Conservation (phyloP, 306 rosid genomes). For the Ormosia emarginata region DNA sequence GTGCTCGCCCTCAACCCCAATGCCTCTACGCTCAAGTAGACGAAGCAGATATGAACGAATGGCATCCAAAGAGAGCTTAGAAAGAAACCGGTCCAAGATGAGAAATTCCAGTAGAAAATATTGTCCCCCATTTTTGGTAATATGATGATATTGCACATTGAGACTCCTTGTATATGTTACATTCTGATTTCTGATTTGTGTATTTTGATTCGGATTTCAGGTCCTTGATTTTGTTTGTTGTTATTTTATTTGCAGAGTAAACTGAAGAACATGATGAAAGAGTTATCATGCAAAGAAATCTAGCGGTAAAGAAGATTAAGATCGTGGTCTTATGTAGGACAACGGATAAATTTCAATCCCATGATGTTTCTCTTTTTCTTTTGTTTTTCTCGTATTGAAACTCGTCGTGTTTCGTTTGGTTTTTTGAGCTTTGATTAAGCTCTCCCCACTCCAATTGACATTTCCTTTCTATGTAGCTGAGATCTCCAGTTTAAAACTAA, state of each 20-base stretch:
- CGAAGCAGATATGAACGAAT: conserved; percentile 11
- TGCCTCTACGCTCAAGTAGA: neutral
- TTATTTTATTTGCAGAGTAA: conserved; percentile 32
- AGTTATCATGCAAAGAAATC: conserved; percentile 42
- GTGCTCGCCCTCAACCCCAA: neutral
- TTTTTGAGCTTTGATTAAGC: neutral
- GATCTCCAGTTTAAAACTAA: neutral
- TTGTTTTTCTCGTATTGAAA: neutral
- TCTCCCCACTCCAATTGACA: neutral
- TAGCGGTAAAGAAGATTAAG: conserved; percentile 24
- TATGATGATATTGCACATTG: neutral
- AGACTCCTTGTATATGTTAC: neutral
- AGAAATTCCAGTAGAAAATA: conserved; percentile 11
- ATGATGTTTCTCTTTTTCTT: neutral
- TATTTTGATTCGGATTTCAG: neutral
- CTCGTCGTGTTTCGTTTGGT: neutral
- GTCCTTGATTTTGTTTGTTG: neutral
- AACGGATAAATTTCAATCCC: neutral
- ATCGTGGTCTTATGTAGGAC: neutral
- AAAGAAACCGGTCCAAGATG: neutral
- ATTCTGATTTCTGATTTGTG: neutral
- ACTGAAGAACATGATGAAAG: conserved; percentile 33
- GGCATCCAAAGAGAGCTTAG: neutral
- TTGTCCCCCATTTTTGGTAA: conserved; percentile 29
- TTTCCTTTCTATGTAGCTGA: neutral